Base-by-base conservation (phyloP, 306 rosid species). In the Dryas alaskensis region DNA sequence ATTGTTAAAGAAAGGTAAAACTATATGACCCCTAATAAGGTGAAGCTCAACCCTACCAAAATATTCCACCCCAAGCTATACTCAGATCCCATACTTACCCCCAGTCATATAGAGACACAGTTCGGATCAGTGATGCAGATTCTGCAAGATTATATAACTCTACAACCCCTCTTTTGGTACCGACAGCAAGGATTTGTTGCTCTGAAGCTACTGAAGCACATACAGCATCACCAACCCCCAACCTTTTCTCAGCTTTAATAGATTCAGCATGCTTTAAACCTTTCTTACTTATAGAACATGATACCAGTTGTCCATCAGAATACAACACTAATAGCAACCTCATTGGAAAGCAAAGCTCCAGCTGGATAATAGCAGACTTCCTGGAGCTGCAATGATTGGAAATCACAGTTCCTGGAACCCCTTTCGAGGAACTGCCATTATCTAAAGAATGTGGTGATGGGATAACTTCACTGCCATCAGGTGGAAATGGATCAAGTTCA, bases 171-270 rank as follows among this genome's bases (percentile, higher is more conserved):
- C 94, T 86, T 82, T 82, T 87, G 76, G 97, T 91, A 78, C 98
- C 98, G 77, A 94, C 97, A 73, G 96, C 97, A 76, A 94, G 96
- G 76, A 94, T 89, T 72, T 88, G 94, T 89, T 89, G 98, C 75
- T 84, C 92, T 17, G 82, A 74, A 76, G 98, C 94, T 44, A 81
- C 90, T 55, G 97, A 94, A 79, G 87, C 82, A 81, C 96, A 91
- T 64, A 89, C 92, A 73, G 91, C 98, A 84, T 94, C 98, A 72
- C 79, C 85, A 84, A 86, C 85, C 76, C 89, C 89, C 74, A 94
- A 73, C 47, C 73, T 74, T 78, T 82, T 87, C 82, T 89, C 98
- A 74, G 90, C 90, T 86, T 87, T 88, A 79, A 94, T 91, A 76
- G 80, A 85, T 73, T 87, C 97, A 55, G 83, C 84, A 80, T 86